Conservation (phyloP, 306 rosid species). For the Cucurbita pepo region DNA sequence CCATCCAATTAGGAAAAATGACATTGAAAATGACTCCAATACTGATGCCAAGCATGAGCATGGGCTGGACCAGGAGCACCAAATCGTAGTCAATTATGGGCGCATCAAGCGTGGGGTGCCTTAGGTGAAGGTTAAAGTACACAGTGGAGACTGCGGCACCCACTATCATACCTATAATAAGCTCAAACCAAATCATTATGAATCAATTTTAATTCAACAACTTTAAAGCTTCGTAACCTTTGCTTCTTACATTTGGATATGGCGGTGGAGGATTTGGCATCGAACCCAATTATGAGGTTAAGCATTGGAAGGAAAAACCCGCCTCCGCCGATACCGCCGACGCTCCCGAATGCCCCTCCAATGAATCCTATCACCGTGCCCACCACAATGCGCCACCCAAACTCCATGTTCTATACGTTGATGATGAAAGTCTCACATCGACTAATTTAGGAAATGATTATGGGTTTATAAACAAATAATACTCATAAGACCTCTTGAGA, state of each 20-base stretch:
- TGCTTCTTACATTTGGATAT: conserved; percentile 54
- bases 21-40: conserved; percentile 82
- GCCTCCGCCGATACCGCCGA: conserved; percentile 94
- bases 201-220: no score
- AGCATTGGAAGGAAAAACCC: conserved; percentile 94
- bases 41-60: conserved; percentile 94
- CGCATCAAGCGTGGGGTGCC: conserved; percentile 58
- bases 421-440: background rate
- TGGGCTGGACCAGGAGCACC: conserved; percentile 77
- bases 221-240: no score
- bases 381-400: conserved; percentile 60
- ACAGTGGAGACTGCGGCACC: conserved; percentile 78
- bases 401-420: conserved; percentile 43
- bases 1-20: conserved; percentile 83
- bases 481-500: no score
- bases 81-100: conserved; percentile 87
- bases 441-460: no score
- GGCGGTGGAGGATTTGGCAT: conserved; percentile 73
- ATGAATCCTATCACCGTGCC: conserved; percentile 55
- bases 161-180: conserved; percentile 72
- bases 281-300: conserved; percentile 64
- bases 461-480: no score
- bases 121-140: conserved; percentile 62
- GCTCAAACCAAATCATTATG: background rate
- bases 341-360: conserved; percentile 87